These are phyloP conservation scores for Sphagnum magellanicum DNA, from an alignment of 228 moss, liverwort and hornwort species.

Conservation along the genomic window DNA sequence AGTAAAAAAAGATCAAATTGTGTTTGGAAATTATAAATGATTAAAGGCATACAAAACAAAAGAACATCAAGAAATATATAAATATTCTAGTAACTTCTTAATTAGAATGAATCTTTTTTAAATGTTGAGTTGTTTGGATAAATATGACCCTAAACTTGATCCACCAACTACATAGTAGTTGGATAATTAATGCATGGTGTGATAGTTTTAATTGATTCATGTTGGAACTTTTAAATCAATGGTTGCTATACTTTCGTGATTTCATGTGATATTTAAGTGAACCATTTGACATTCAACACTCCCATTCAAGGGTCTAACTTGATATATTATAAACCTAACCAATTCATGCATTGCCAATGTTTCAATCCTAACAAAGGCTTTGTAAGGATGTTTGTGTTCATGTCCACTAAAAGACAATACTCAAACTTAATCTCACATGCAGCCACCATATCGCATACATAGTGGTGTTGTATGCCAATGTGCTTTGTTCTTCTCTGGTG, in stretches of 20 bases:
- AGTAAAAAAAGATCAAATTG: not conserved
- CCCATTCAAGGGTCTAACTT: not conserved
- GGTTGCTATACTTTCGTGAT: no score
- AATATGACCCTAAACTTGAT: no score
- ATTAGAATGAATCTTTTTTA: no score
- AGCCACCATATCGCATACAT: not conserved
- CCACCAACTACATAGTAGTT: no score
- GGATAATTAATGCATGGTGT: no score
- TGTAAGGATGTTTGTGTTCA: not conserved
- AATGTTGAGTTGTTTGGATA: no score
- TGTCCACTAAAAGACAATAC: not conserved
- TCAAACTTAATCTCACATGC: not conserved
- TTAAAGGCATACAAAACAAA: not conserved
- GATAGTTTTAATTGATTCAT: no score
- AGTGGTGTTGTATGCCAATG: not conserved
- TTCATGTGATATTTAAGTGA: not conserved
- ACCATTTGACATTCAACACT: not conserved
- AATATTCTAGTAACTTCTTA: no score
- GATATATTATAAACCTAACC: not conserved
- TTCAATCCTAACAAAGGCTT: not conserved
- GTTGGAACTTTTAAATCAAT: no score
- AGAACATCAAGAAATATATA: not conserved
- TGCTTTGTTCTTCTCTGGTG: not conserved
- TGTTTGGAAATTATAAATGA: not conserved
- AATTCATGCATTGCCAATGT: not conserved